phyloP scores from a whole-genome alignment of 176 grass and related monocot genomes.

The Tillandsia leiboldiana region DNA sequence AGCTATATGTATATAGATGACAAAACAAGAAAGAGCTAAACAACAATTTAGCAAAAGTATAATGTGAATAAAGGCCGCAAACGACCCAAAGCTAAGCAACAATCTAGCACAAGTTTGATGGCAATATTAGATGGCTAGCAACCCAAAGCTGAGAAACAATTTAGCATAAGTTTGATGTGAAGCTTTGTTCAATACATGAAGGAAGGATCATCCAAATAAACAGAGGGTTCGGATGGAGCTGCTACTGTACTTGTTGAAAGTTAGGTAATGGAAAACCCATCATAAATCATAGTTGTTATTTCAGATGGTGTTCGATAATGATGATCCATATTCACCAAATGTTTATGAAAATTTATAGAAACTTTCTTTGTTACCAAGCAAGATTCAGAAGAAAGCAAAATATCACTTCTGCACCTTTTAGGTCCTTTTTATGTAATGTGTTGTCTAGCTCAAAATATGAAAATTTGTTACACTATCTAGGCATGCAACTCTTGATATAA shows the following conservation, averaged over 20 bases:
- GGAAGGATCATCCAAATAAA: no score
- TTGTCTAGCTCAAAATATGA: neutral
- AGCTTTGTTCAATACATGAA: no score
- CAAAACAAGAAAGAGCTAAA: neutral
- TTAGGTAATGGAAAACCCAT: slow-evolving; percentile 3
- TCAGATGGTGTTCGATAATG: slow-evolving; percentile 13
- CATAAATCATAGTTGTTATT: slow-evolving; percentile 10
- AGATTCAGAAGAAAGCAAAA: slow-evolving; percentile 9
- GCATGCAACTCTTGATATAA: no score
- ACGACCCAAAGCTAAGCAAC: no score
- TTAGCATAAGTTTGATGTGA: no score
- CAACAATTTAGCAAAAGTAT: neutral
- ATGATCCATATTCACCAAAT: slow-evolving; percentile 4
- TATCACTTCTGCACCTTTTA: slow-evolving; percentile 10
- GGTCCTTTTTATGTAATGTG: neutral
- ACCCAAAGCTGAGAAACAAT: no score
- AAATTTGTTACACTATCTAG: no score
- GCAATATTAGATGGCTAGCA: no score
- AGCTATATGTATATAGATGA: slow-evolving; percentile 13
- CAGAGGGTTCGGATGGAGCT: slow-evolving; percentile 8
- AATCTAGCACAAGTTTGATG: no score
- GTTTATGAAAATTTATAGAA: neutral
- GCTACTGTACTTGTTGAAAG: slow-evolving; percentile 19
- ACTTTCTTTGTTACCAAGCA: slow-evolving; percentile 17
- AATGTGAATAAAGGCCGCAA: no score